Evolutionary conservation across 75 land plant species (phyloP).

Genomic region (Isoetes taiwanensis): DNA sequence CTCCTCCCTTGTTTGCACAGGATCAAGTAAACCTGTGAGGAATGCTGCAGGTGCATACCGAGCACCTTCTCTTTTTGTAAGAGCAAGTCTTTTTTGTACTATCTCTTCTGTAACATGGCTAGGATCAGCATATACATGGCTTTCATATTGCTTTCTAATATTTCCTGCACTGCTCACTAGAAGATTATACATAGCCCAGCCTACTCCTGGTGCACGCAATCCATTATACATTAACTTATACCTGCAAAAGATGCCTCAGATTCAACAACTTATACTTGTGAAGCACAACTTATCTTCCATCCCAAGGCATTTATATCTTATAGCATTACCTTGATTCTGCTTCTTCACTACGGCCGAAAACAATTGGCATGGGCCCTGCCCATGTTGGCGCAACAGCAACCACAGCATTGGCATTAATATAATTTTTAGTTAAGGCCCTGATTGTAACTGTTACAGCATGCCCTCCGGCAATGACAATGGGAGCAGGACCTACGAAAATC

Average conservation of each 20-base stretch:
- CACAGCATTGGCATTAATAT: slow-evolving; percentile 54
- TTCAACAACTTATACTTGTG: background rate
- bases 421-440: slow-evolving; percentile 52
- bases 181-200: slow-evolving; percentile 92
- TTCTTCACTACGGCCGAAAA: slow-evolving; percentile 76
- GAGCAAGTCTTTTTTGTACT: slow-evolving; percentile 50
- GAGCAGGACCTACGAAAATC: slow-evolving; percentile 30
- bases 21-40: slow-evolving; percentile 84
- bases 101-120: slow-evolving; percentile 60
- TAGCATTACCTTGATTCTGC: slow-evolving; percentile 81
- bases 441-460: slow-evolving; percentile 83
- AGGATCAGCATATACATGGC: slow-evolving; percentile 92
- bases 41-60: slow-evolving; percentile 90
- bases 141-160: slow-evolving; percentile 74
- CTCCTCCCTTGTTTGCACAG: slow-evolving; percentile 67
- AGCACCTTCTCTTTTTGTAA: slow-evolving; percentile 78
- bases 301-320: too few species aligned
- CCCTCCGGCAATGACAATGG: slow-evolving; percentile 82
- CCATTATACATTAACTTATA: slow-evolving; percentile 66
- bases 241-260: slow-evolving; percentile 19
- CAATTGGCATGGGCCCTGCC: slow-evolving; percentile 98
- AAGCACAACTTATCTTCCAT: too few species aligned
- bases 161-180: slow-evolving; percentile 87
- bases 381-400: slow-evolving; percentile 97
- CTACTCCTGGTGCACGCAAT: slow-evolving; percentile 69